phyloP scores from a whole-genome alignment of 176 grass and related monocot genomes.

The Triticum aestivum region DNA sequence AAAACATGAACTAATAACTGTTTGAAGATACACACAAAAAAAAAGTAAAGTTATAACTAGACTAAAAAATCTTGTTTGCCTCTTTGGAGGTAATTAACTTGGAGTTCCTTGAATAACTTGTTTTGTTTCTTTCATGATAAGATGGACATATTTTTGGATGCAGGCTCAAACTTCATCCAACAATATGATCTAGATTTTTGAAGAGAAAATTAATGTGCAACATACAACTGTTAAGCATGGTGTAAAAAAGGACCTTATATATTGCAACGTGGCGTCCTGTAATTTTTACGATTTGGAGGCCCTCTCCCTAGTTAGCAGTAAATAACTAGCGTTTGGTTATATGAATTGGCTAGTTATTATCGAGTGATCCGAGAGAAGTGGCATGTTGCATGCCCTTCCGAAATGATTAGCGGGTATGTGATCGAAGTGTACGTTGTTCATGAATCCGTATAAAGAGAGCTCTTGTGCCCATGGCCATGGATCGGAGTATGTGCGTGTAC shows the following conservation, averaged over 20 bases:
- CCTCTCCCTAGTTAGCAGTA: background rate
- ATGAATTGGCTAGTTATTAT: background rate
- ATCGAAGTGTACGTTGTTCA: conserved; percentile 1
- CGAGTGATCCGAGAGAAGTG: background rate
- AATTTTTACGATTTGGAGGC: background rate
- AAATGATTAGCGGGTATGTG: conserved; percentile 1
- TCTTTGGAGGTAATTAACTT: background rate
- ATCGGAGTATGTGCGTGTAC: conserved; percentile 32
- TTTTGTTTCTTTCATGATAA: background rate
- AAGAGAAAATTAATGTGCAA: too few relatives aligned
- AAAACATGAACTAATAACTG: too few relatives aligned
- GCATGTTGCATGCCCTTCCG: background rate
- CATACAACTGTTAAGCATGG: background rate
- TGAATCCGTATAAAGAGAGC: conserved; percentile 29
- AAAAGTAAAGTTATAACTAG: too few relatives aligned
- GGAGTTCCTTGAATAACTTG: background rate
- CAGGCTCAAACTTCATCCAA: too few relatives aligned
- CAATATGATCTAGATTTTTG: too few relatives aligned
- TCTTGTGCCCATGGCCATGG: conserved; percentile 19
- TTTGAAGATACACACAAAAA: too few relatives aligned
- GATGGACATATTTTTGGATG: too few relatives aligned
- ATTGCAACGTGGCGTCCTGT: background rate
- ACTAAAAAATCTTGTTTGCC: too few relatives aligned
- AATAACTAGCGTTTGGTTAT: background rate
- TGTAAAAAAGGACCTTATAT: background rate